Conservation (phyloP, 177 flowering plant genomes). For the Tripterygium wilfordii region DNA sequence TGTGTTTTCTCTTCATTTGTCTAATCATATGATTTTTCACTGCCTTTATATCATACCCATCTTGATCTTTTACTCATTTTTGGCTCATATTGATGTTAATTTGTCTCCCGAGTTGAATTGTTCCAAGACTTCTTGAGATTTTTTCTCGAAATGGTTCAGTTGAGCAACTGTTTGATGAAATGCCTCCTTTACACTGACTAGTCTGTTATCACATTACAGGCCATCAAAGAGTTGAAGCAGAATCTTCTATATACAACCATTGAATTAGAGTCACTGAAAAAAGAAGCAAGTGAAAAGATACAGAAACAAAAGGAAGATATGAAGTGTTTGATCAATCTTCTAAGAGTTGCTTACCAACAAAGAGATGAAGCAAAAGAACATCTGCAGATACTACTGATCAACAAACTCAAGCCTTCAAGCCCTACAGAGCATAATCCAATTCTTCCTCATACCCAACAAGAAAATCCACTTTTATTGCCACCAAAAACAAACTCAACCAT, state of each 20-base stretch:
- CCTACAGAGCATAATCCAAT: conserved; percentile 10
- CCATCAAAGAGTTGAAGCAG: conserved; percentile 45
- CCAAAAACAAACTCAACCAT: conserved; percentile 40
- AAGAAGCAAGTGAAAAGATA: conserved; percentile 37
- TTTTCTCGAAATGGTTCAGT: no score
- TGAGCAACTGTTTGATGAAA: not conserved
- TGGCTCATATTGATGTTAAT: no score
- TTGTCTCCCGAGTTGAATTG: no score
- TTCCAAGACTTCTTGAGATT: no score
- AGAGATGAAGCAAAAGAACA: conserved; percentile 81
- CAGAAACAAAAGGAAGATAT: conserved; percentile 39
- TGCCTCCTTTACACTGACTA: not conserved
- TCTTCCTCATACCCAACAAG: conserved; percentile 20
- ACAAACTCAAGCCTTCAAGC: conserved; percentile 23
- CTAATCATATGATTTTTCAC: no score
- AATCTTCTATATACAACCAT: conserved; percentile 33
- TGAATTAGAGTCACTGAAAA: conserved; percentile 48
- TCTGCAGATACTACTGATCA: conserved; percentile 45
- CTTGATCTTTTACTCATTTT: no score
- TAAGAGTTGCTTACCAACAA: conserved; percentile 52
- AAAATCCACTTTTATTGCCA: conserved; percentile 20
- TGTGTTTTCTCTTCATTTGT: not conserved
- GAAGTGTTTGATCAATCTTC: conserved; percentile 39
- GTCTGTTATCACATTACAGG: conserved; percentile 24
- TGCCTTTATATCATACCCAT: no score